phyloP scores from a whole-genome alignment of 352 stramenopile species.

The Albugo candida region DNA sequence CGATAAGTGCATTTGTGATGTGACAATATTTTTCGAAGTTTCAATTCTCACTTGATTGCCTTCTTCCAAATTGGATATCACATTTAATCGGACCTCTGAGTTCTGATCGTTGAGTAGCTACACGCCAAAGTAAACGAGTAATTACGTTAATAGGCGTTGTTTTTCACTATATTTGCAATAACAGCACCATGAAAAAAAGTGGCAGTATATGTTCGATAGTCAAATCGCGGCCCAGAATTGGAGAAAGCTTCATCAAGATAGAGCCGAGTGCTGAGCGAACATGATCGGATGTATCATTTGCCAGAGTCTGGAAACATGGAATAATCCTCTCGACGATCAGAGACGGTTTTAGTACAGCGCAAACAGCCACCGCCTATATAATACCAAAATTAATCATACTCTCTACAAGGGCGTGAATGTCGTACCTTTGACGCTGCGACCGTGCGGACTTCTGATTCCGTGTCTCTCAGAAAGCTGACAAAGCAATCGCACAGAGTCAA shows the following conservation, averaged over 20 bases:
- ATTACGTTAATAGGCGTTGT: background rate
- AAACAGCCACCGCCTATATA: constrained; percentile 21
- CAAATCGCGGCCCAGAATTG: constrained; percentile 83
- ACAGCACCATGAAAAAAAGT: constrained; percentile 79
- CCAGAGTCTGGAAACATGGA: constrained; percentile 82
- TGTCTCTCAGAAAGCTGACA: constrained; percentile 90
- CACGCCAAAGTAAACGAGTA: background rate
- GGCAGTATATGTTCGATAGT: constrained; percentile 89
- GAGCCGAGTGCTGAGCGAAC: constrained; percentile 89
- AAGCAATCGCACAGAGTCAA: constrained; percentile 71
- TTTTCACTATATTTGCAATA: background rate
- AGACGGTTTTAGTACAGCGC: constrained; percentile 32
- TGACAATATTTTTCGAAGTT: background rate
- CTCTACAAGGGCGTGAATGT: background rate
- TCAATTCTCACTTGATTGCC: constrained; percentile 79
- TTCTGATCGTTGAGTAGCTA: constrained; percentile 91
- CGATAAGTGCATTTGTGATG: background rate
- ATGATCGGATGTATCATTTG: constrained; percentile 93
- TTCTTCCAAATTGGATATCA: constrained; percentile 94
- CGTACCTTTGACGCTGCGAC: constrained; percentile 86
- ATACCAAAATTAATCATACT: background rate
- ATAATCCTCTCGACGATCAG: constrained; percentile 54
- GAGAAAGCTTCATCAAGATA: constrained; percentile 90
- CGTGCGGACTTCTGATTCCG: constrained; percentile 92
- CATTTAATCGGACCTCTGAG: constrained; percentile 95